phyloP scores from a whole-genome alignment of 805 yeast species.

The Ogataea siamensis region DNA sequence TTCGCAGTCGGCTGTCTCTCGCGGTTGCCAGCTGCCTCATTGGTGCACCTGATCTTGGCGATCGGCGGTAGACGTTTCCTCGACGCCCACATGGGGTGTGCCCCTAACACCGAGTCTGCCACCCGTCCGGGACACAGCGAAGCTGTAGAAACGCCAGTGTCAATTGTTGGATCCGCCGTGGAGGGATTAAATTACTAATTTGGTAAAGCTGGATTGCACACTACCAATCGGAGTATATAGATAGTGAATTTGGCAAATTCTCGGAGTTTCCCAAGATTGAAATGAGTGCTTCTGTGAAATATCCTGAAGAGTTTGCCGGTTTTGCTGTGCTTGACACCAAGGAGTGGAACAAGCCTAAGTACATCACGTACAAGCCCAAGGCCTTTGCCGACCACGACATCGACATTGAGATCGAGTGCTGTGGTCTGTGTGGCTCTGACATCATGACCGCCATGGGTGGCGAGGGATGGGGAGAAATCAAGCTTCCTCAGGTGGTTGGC shows the following conservation, averaged over 20 bases:
- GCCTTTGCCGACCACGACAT: conserved; percentile 44
- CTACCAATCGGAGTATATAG: conserved; percentile 2
- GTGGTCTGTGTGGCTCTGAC: conserved; percentile 71
- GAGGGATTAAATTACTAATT: conserved; percentile 2
- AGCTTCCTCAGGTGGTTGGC: conserved; percentile 48
- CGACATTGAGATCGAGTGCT: conserved; percentile 51
- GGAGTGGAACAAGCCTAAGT: conserved; percentile 57
- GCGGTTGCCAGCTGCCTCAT: too few relatives aligned
- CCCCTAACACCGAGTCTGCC: too few relatives aligned
- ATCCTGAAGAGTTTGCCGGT: conserved; percentile 62
- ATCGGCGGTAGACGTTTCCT: too few relatives aligned
- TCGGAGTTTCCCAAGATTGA: neutral
- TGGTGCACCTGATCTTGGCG: too few relatives aligned
- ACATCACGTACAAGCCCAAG: conserved; percentile 50
- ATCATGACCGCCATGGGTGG: conserved; percentile 49
- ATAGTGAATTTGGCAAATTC: neutral
- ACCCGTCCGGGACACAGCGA: too few relatives aligned
- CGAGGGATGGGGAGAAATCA: conserved; percentile 46
- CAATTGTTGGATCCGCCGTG: neutral
- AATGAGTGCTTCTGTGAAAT: conserved; percentile 29
- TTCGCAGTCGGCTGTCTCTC: too few relatives aligned
- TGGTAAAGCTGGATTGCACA: conserved; percentile 2
- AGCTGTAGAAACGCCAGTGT: neutral
- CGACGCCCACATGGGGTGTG: too few relatives aligned
- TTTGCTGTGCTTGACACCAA: conserved; percentile 47